Percentiles rank a stretch among this genome's conserved stretches.
Evolutionary conservation across 2,329 filamentous ascomycete genomes (phyloP).

Genomic region (Corinectria fuckeliana): DNA sequence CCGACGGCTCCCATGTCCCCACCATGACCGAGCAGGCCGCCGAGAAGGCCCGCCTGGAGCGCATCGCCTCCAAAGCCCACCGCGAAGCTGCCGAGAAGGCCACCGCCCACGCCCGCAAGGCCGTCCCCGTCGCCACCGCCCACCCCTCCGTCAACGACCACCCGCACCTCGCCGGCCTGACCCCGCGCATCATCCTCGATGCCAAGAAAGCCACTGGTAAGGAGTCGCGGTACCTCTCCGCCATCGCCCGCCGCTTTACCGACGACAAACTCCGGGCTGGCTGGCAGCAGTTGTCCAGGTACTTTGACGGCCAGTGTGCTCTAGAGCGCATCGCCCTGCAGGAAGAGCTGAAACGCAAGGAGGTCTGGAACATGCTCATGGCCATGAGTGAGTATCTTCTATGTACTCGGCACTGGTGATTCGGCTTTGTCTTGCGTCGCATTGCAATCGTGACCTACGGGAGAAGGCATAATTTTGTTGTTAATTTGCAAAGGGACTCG

Average conservation of each 20-base stretch:
- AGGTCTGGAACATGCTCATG: conserved; percentile 71
- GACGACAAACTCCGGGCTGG: conserved; percentile 66
- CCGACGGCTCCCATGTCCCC: conserved; percentile 34
- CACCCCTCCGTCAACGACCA: conserved; percentile 65
- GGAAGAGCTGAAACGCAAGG: conserved; percentile 86
- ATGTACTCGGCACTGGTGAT: conserved; percentile 72
- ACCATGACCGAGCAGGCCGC: conserved; percentile 63
- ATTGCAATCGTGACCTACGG: background rate
- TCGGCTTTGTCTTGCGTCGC: background rate
- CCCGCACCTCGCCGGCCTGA: conserved; percentile 61
- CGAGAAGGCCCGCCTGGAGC: conserved; percentile 66
- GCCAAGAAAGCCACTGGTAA: conserved; percentile 79
- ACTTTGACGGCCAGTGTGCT: conserved; percentile 85
- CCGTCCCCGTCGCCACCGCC: conserved; percentile 54
- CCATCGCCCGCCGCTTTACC: conserved; percentile 61
- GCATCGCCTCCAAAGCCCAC: conserved; percentile 62
- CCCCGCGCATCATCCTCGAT: conserved; percentile 75
- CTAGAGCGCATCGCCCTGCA: conserved; percentile 86
- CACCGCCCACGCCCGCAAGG: conserved; percentile 60
- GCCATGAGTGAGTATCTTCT: conserved; percentile 73
- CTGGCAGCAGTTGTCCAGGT: conserved; percentile 79
- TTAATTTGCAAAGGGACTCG: background rate
- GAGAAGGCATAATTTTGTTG: no score
- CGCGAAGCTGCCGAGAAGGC: conserved; percentile 63
- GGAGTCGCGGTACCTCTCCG: conserved; percentile 75